phyloP scores from a whole-genome alignment of 2,329 filamentous ascomycete genomes.

The Verticillium tricorpus region DNA sequence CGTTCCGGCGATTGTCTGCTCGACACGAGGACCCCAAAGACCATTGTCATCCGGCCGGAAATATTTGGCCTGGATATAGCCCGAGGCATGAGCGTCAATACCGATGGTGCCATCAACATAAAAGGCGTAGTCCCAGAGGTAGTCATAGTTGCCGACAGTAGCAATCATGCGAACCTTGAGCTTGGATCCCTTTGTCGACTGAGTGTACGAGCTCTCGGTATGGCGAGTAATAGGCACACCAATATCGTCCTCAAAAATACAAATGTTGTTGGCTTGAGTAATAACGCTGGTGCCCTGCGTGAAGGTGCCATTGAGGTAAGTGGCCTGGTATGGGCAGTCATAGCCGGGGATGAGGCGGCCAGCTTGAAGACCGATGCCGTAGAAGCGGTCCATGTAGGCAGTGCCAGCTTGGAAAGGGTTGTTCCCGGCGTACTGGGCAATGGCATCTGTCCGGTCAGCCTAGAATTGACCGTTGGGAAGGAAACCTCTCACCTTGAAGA shows the following conservation, averaged over 20 bases:
- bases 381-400: conserved; percentile 3
- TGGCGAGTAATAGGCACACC: conserved; percentile 2
- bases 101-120: conserved; percentile 31
- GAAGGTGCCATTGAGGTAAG: conserved; percentile 9
- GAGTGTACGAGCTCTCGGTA: not conserved
- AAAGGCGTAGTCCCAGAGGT: conserved; percentile 29
- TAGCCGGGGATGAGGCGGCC: conserved; percentile 8
- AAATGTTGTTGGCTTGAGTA: not conserved
- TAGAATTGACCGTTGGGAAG: not conserved
- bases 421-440: conserved; percentile 2
- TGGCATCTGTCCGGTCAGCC: not conserved
- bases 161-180: conserved; percentile 32
- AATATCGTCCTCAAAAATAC: conserved; percentile 2
- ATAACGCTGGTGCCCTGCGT: not conserved
- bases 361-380: conserved; percentile 1
- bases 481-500: not conserved
- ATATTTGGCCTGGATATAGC: conserved; percentile 28
- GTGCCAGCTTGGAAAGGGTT: conserved; percentile 3
- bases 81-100: conserved; percentile 30
- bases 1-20: conserved; percentile 19
- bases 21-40: conserved; percentile 18
- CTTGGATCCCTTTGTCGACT: conserved; percentile 6
- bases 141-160: conserved; percentile 39
- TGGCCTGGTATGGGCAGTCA: conserved; percentile 9
- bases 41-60: conserved; percentile 13